A percentile compares a stretch with the other conserved stretches of the same genome.
Conservation (phyloP, 768 basidiomycete species). For the Trametes elegans region DNA sequence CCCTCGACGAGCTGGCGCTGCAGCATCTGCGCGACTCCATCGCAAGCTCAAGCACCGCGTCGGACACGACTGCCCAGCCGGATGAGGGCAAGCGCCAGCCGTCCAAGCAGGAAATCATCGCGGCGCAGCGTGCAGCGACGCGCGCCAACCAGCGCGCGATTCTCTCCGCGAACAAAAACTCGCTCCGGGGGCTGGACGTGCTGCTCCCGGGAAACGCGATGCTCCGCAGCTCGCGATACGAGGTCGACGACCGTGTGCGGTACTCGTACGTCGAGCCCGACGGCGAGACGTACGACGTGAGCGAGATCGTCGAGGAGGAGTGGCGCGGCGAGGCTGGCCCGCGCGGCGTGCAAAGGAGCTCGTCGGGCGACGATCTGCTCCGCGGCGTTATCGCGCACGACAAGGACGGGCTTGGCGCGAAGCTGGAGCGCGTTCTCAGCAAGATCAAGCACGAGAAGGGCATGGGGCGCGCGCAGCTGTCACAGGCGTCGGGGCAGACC, state of each 20-base stretch:
- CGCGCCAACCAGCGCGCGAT: slow-evolving; percentile 85
- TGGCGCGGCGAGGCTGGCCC: slow-evolving; percentile 48
- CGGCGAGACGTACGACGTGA: slow-evolving; percentile 91
- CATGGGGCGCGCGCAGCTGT: slow-evolving; percentile 26
- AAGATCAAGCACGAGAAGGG: slow-evolving; percentile 69
- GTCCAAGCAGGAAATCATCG: slow-evolving; percentile 88
- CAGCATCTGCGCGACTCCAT: slow-evolving; percentile 67
- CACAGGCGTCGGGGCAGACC: slow-evolving; percentile 25
- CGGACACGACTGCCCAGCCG: slow-evolving; percentile 37
- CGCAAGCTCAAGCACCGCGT: slow-evolving; percentile 53
- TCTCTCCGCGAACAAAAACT: slow-evolving; percentile 81
- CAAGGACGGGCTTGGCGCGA: slow-evolving; percentile 62
- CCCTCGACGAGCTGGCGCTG: slow-evolving; percentile 81
- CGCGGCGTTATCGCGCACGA: slow-evolving; percentile 61
- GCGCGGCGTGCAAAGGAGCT: slow-evolving; percentile 19
- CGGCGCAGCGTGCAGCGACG: slow-evolving; percentile 84
- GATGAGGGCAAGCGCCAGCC: slow-evolving; percentile 42
- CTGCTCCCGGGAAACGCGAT: slow-evolving; percentile 81
- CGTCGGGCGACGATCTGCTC: slow-evolving; percentile 57
- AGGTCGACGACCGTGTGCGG: slow-evolving; percentile 69
- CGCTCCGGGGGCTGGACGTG: slow-evolving; percentile 85
- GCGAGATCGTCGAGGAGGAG: slow-evolving; percentile 89
- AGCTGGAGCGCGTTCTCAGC: slow-evolving; percentile 69
- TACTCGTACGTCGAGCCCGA: slow-evolving; percentile 93
- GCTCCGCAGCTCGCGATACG: slow-evolving; percentile 79